Base-by-base conservation (phyloP, 164 flowering plant species). In the Nelumbo lutea region DNA sequence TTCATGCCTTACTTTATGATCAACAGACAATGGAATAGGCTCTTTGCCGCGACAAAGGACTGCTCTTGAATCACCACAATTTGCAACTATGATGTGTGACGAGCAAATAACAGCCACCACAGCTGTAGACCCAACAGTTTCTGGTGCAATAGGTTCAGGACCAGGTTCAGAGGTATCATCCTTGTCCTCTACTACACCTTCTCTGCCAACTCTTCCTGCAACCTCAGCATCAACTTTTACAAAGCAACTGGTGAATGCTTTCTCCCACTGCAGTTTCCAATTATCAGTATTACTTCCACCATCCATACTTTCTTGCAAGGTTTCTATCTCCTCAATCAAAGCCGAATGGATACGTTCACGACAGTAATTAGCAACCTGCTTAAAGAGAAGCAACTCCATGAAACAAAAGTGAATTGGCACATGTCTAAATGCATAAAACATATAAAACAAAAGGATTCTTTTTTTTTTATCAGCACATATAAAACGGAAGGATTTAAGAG, bases 51-150 rank as follows among this genome's bases (percentile, higher is more conserved):
- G 95, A 73, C 80, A 90, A 5, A 94, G 85, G 65, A 94, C 97
- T 52, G 97, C 98, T 76, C 98, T 83, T 66, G 98, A 94, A 77
- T 94, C 98, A 53, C 98, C 97, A 74, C 98, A 91, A 65, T 91
- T 94, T 48, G 93, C 91, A 60, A 93, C 96, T 10, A 91, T 78
- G 43, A 94, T 83, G 74, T 91, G 97, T 45, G 97, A 87, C 2
- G 96, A 82, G 72, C 85, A 89, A 53, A 93, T 66, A 41, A 90
- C 48, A 41, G 97, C 90, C 70, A 88, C 97, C 65, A 90, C 95
- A 59, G 97, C 90, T 58, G 98, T 93, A 59, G 98, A 91, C 42
- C 98, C 98, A 57, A 91, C 97, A 41, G 95, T 93, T 72, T 93
- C 97, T 0, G 97, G 91, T 8, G 81, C 90, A 69, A 86, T 64